Evolutionary conservation across 805 yeast genomes (phyloP).

Genomic region (Yueomyces sp.): DNA sequence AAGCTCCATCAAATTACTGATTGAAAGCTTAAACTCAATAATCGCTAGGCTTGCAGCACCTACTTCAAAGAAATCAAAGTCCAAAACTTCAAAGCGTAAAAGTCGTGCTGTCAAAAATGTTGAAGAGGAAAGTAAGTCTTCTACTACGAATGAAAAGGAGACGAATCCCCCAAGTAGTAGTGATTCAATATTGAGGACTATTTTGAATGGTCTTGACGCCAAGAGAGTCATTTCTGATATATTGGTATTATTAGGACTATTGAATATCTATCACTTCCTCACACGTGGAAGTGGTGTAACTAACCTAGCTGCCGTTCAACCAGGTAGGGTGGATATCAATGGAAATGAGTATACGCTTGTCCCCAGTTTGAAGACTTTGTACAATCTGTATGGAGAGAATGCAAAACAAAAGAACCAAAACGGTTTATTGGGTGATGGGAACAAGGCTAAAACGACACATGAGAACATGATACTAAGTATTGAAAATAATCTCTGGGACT

Average conservation of each 20-base stretch:
- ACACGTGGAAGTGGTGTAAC: not conserved
- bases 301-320: constrained; percentile 9
- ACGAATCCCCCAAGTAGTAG: not conserved
- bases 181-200: not conserved
- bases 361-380: constrained; percentile 28
- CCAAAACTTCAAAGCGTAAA: not conserved
- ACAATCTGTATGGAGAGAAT: constrained; percentile 17
- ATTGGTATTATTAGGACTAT: not conserved
- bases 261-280: not conserved
- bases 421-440: not conserved
- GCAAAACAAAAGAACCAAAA: constrained; percentile 5
- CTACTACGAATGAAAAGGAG: not conserved
- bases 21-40: constrained; percentile 27
- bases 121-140: not conserved
- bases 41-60: constrained; percentile 5
- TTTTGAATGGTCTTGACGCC: not conserved
- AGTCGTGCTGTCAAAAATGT: not conserved
- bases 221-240: not conserved
- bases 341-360: constrained; percentile 27
- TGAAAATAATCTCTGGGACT: constrained; percentile 57
- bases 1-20: constrained; percentile 35
- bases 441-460: not conserved
- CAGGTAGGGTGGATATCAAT: constrained; percentile 21
- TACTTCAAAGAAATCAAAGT: not conserved
- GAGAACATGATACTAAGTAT: constrained; percentile 27